phyloP scores from a whole-genome alignment of 2,329 filamentous ascomycete species.

The Colletotrichum sp. region DNA sequence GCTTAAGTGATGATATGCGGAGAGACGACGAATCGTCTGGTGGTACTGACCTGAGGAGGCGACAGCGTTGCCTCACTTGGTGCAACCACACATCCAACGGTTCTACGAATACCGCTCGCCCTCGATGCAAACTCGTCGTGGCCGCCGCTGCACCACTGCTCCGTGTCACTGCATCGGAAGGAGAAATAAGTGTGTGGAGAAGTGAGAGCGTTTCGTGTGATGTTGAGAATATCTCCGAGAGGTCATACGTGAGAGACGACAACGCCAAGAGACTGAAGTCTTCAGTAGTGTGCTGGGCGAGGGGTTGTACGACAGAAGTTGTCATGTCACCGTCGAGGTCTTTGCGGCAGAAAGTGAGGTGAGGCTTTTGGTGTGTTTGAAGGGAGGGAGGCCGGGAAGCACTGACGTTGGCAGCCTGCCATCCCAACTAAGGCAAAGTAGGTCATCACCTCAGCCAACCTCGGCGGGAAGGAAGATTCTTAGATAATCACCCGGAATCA shows the following conservation, averaged over 20 bases:
- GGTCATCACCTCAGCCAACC: not conserved
- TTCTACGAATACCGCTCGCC: slow-evolving; percentile 2
- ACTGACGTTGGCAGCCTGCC: not conserved
- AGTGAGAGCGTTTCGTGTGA: not conserved
- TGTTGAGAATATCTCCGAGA: slow-evolving; percentile 13
- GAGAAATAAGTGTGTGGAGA: slow-evolving; percentile 9
- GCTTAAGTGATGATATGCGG: not conserved
- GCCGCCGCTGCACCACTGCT: slow-evolving; percentile 13
- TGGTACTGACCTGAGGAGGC: slow-evolving; percentile 16
- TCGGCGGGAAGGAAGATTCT: not conserved
- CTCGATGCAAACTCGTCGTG: slow-evolving; percentile 23
- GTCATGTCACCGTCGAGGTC: slow-evolving; percentile 4
- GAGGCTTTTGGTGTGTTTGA: not conserved
- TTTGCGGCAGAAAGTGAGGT: not conserved
- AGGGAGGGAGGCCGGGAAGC: not conserved
- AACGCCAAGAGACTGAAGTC: not conserved
- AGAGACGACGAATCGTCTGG: not conserved
- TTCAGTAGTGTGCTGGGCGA: not conserved
- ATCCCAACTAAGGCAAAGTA: not conserved
- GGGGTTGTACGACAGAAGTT: not conserved
- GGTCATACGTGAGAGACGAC: not conserved
- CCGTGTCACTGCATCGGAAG: slow-evolving; percentile 14
- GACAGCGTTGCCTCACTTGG: slow-evolving; percentile 14
- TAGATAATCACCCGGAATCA: not conserved
- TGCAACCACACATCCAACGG: slow-evolving; percentile 11